Percentiles rank a stretch among this genome's conserved stretches.
phyloP scores from a whole-genome alignment of 345 rosid genomes.

The Erysimum cheiranthoides region DNA sequence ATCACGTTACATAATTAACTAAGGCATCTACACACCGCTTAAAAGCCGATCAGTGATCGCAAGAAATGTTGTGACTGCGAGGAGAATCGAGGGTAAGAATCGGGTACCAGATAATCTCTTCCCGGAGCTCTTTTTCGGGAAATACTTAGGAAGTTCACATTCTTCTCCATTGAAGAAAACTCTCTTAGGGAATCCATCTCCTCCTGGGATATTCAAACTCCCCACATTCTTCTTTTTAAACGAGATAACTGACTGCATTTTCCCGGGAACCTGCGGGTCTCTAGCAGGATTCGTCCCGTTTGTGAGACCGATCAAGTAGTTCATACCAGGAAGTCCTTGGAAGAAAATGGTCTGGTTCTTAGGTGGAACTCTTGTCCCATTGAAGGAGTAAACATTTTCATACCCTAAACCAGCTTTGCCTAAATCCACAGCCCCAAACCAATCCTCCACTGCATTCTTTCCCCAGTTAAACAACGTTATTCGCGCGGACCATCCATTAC shows the following conservation, averaged over 20 bases:
- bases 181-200: conserved; percentile 82
- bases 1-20: conserved; percentile 29
- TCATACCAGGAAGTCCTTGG: conserved; percentile 71
- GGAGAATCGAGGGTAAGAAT: conserved; percentile 38
- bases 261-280: conserved; percentile 77
- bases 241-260: conserved; percentile 87
- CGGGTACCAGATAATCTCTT: conserved; percentile 30
- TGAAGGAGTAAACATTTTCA: conserved; percentile 79
- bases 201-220: conserved; percentile 51
- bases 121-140: conserved; percentile 58
- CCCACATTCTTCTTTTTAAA: conserved; percentile 61
- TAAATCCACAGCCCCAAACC: conserved; percentile 73
- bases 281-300: conserved; percentile 56
- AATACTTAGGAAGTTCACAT: conserved; percentile 69
- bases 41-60: conserved; percentile 18
- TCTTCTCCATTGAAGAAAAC: conserved; percentile 92
- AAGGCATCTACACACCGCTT: conserved; percentile 50
- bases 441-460: conserved; percentile 57
- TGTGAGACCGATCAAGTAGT: conserved; percentile 63
- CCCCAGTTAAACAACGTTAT: conserved; percentile 90
- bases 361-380: conserved; percentile 61
- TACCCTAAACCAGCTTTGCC: conserved; percentile 66
- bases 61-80: conserved; percentile 43
- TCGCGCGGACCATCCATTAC: conserved; percentile 76
- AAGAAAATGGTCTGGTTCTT: conserved; percentile 68